Evolutionary conservation across 371 early-diverging fungal species (phyloP), one percentile per base, ranked within the genome.

Genomic region (Choanephora cucurbitarum): DNA sequence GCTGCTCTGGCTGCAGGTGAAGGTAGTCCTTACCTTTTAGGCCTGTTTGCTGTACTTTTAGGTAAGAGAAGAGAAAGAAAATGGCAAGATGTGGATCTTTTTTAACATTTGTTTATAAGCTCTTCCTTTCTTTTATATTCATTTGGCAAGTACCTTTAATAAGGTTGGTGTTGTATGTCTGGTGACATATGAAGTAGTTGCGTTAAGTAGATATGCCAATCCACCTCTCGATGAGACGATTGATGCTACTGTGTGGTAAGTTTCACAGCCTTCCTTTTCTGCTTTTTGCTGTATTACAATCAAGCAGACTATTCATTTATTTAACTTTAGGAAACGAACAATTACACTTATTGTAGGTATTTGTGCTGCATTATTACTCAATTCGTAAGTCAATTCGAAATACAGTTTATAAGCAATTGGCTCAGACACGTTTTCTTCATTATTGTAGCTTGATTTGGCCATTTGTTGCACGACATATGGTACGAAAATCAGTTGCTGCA

Each of bases 341-440:
- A 37, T 70, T 19, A 83, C 82, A 9, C 69, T 86, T 34, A 73
- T 83, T 43, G 66, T 83, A 28, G 87, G 84, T 17, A 73, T 86
- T 21, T 62, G 76, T 23, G 72, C 81, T 5, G 72, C 84, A 1
- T 63, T 84, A 9, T 50, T 74, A 13, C 62, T 86, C 33, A 78
- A 81, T 46, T 77, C 73, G 80, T 76, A 64, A 60, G 63, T 51
- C 13, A 2, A 3, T 28, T 23, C 40, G 9, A 48, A 31, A 31
- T 22, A 23, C 13, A 31, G 14, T 45, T 33, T 45, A 5, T n/a
- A n/a, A n/a, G n/a, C n/a, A n/a, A n/a, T n/a, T n/a, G n/a, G n/a
- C n/a, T n/a, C n/a, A n/a, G n/a, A n/a, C n/a, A n/a, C n/a, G n/a
- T n/a, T n/a, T n/a, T n/a, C n/a, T n/a, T n/a, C 19, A 15, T 32